Conservation (phyloP, 2,329 filamentous ascomycete species). For the Alternaria arbusti region DNA sequence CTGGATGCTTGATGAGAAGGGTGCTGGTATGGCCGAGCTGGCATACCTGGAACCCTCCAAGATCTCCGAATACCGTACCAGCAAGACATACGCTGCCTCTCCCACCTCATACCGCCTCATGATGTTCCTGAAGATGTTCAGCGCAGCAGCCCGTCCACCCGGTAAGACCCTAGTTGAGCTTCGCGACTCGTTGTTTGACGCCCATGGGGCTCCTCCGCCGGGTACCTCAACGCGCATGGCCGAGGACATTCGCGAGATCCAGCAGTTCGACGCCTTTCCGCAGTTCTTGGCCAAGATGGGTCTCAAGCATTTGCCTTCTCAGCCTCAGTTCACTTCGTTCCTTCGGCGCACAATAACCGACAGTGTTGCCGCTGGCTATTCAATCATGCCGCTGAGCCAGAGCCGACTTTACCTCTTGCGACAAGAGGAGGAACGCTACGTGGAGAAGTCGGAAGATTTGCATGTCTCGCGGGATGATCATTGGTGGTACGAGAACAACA, state of each 20-base stretch:
- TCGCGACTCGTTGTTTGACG: slow-evolving; percentile 55
- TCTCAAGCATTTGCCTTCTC: slow-evolving; percentile 31
- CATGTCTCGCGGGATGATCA: slow-evolving; percentile 10
- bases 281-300: slow-evolving; percentile 55
- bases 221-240: slow-evolving; percentile 52
- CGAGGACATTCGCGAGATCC: slow-evolving; percentile 53
- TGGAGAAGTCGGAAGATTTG: slow-evolving; percentile 23
- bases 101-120: slow-evolving; percentile 59
- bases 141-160: slow-evolving; percentile 51
- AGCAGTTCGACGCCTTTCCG: slow-evolving; percentile 52
- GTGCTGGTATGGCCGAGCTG: slow-evolving; percentile 52
- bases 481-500: slow-evolving; percentile 21
- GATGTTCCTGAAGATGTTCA: slow-evolving; percentile 62
- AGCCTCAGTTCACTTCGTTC: slow-evolving; percentile 28
- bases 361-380: slow-evolving; percentile 33
- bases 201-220: slow-evolving; percentile 59
- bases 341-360: slow-evolving; percentile 31
- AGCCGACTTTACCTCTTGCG: slow-evolving; percentile 33
- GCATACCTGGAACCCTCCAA: slow-evolving; percentile 53
- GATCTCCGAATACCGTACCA: slow-evolving; percentile 55
- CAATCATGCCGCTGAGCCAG: slow-evolving; percentile 30
- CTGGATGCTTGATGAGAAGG: slow-evolving; percentile 55
- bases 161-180: slow-evolving; percentile 48
- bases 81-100: slow-evolving; percentile 55
- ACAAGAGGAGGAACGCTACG: slow-evolving; percentile 22